These are phyloP conservation scores for Vigna trinervia DNA, from an alignment of 306 rosid genomes.

Conservation along the genomic window DNA sequence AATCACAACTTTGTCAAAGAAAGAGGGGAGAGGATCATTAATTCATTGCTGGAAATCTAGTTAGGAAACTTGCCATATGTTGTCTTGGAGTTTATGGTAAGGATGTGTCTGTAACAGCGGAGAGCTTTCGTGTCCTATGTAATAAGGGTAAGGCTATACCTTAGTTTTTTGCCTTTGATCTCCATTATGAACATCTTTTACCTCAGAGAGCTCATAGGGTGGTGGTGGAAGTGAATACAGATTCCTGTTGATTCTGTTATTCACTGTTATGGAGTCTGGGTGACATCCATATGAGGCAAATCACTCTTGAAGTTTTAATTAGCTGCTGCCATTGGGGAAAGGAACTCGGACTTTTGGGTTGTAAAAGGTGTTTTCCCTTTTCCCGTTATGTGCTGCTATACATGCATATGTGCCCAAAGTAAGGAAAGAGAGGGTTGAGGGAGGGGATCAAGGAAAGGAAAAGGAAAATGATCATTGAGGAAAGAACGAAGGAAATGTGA, in stretches of 20 bases:
- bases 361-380: not conserved
- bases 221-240: not conserved
- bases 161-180: constrained; percentile 30
- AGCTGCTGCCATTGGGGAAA: too few species aligned
- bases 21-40: not conserved
- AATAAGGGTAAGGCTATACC: constrained; percentile 80
- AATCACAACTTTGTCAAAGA: not conserved
- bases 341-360: not conserved
- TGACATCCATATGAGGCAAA: not conserved
- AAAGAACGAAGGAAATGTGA: not conserved
- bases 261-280: not conserved
- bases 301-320: not conserved
- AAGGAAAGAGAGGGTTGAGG: constrained; percentile 1
- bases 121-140: constrained; percentile 86
- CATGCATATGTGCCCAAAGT: not conserved
- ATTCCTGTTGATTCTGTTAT: not conserved
- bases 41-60: constrained; percentile 86
- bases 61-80: constrained; percentile 83
- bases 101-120: constrained; percentile 83
- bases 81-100: constrained; percentile 83
- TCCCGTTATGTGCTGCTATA: not conserved
- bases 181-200: not conserved
- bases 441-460: not conserved
- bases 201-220: not conserved
- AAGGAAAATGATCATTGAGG: not conserved